Percentiles rank a stretch among this genome's conserved stretches.
These are phyloP conservation scores for Colletotrichum sp. DNA, from an alignment of 2,329 filamentous ascomycete genomes.

Conservation along the genomic window DNA sequence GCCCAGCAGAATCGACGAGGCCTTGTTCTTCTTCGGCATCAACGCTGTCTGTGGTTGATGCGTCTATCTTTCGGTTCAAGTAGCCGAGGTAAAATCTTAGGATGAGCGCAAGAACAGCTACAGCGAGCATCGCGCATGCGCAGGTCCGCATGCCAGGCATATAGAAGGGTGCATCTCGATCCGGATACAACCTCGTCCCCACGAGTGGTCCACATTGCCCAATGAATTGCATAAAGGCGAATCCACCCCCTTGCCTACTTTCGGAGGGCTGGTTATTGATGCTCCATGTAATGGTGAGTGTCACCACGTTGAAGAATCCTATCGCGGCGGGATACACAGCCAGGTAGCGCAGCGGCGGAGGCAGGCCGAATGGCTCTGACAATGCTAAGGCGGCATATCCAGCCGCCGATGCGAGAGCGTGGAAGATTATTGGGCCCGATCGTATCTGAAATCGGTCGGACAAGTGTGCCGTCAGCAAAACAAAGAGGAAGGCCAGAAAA, in stretches of 20 bases:
- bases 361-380: slow-evolving; percentile 49
- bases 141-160: slow-evolving; percentile 67
- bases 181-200: slow-evolving; percentile 71
- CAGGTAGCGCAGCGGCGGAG: slow-evolving; percentile 65
- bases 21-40: slow-evolving; percentile 42
- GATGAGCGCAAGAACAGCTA: slow-evolving; percentile 59
- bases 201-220: slow-evolving; percentile 80
- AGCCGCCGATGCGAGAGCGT: slow-evolving; percentile 68
- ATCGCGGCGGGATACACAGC: slow-evolving; percentile 79
- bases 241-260: slow-evolving; percentile 74
- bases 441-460: slow-evolving; percentile 73
- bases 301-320: slow-evolving; percentile 86
- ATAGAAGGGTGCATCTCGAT: slow-evolving; percentile 65
- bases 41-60: slow-evolving; percentile 28
- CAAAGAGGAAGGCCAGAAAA: slow-evolving; percentile 73
- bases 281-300: slow-evolving; percentile 85
- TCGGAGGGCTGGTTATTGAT: slow-evolving; percentile 82
- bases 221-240: slow-evolving; percentile 81
- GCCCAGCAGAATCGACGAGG: slow-evolving; percentile 37
- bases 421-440: slow-evolving; percentile 69
- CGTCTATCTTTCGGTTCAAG: slow-evolving; percentile 54
- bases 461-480: slow-evolving; percentile 73
- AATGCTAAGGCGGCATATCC: slow-evolving; percentile 69
- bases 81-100: slow-evolving; percentile 59
- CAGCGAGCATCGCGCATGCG: slow-evolving; percentile 65